These are phyloP conservation scores for Cryphonectria japonica DNA, from an alignment of 2,329 filamentous ascomycete species.

Conservation along the genomic window DNA sequence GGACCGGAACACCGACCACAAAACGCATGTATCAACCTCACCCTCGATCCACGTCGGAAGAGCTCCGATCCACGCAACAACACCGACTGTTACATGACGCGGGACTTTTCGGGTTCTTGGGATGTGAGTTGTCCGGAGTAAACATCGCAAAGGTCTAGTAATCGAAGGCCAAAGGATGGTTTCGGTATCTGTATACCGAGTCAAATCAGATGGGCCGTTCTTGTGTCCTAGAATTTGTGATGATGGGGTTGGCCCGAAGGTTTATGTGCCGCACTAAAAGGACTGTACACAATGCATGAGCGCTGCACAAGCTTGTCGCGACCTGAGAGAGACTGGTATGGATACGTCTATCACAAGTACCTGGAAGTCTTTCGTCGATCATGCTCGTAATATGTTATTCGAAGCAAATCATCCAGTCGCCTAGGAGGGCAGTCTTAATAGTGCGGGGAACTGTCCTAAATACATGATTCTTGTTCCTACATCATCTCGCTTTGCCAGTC, in stretches of 20 bases:
- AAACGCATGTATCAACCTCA: neutral
- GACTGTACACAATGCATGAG: neutral
- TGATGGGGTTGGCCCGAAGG: neutral
- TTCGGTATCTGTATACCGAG: neutral
- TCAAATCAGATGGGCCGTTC: neutral
- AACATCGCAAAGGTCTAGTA: neutral
- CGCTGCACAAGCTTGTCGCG: neutral
- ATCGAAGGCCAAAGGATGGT: neutral
- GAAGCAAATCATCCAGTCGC: neutral
- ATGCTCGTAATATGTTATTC: neutral
- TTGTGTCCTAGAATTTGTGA: neutral
- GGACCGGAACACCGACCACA: neutral
- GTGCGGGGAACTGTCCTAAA: neutral
- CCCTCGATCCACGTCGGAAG: neutral
- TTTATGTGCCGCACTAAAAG: neutral
- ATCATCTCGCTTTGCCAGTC: conserved; percentile 15
- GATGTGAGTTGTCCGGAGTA: neutral
- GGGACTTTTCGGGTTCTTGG: neutral
- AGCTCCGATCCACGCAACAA: neutral
- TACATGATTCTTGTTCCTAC: neutral
- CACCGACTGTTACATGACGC: neutral
- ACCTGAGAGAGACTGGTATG: neutral
- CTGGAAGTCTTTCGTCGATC: neutral
- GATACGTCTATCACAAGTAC: neutral
- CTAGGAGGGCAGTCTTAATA: no score